Base-by-base conservation (phyloP, 2,329 filamentous ascomycete species). In the Aspergillus luchuensis region DNA sequence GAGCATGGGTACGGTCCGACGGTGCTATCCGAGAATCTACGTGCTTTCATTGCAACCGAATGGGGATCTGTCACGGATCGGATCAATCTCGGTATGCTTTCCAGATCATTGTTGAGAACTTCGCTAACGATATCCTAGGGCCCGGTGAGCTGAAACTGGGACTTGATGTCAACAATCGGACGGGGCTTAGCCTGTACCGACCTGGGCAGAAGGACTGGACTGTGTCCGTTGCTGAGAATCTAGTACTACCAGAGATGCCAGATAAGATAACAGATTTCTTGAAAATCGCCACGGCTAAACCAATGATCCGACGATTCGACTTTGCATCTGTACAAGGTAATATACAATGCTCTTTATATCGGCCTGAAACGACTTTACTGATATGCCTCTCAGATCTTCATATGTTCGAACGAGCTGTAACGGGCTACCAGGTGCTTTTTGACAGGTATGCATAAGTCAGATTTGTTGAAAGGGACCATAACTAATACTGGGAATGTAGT, bases 61-160 rank as follows among this genome's bases (percentile, higher is more conserved):
- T 87, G 89, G 66, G 91, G 92, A 52, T 91, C 88, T 45, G 81
- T 96, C 15, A 91, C 91, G 2, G 93, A 97, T 76, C 86, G 92
- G 39, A 82, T 97, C 71, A 96, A 96, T 67, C 82, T 96, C 57
- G 81, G 83, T 81, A 77, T 73, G 77, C 61, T 36, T 36, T 11
- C 10, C 33, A 19, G 48, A 21, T 47, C n/a, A 11, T 8, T 48
- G 2, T 17, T 48, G 28, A 5, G 48, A 41, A 19, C 8, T 7
- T 8, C 54, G 39, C 66, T 74, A 54, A 71, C 54, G 38, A 15
- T 54, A 15, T 6, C 56, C 2, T 53, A 68, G 88, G 84, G 2
- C 88, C 89, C 10, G 90, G 90, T n/a, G 89, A 92, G 75, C 73
- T 92, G 67, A 86, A 86, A 67, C 74, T 92, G 52, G 82, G 86